Percentiles rank a stretch among this genome's conserved stretches.
Conservation (phyloP, 495 filamentous ascomycete species). For the Tirmania nivea region DNA sequence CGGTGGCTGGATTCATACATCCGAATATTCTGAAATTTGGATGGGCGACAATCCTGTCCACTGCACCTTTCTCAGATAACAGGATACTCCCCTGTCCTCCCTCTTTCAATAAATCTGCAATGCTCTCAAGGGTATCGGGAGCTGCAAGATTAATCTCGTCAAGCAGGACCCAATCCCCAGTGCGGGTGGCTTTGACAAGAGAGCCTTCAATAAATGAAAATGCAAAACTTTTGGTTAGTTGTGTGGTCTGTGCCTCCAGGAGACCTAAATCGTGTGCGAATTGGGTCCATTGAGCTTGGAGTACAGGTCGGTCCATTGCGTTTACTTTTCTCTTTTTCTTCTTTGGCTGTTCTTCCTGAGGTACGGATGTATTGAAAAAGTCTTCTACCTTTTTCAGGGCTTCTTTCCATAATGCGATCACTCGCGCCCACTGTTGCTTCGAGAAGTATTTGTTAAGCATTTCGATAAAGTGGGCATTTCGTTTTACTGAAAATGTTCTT, state of each 20-base stretch:
- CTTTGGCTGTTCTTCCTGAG: slow-evolving; percentile 17
- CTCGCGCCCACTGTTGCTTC: slow-evolving; percentile 61
- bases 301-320: slow-evolving; percentile 31
- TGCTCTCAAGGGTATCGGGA: slow-evolving; percentile 79
- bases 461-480: slow-evolving; percentile 69
- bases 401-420: slow-evolving; percentile 70
- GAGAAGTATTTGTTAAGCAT: slow-evolving; percentile 55
- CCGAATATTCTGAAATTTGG: slow-evolving; percentile 90
- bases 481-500: slow-evolving; percentile 60
- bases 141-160: slow-evolving; percentile 96
- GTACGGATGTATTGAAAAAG: slow-evolving; percentile 32
- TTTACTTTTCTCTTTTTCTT: slow-evolving; percentile 56
- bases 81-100: slow-evolving; percentile 54
- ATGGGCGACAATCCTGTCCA: slow-evolving; percentile 72
- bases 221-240: slow-evolving; percentile 61
- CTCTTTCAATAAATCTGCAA: slow-evolving; percentile 59
- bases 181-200: slow-evolving; percentile 73
- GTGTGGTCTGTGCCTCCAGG: slow-evolving; percentile 60
- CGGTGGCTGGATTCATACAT: slow-evolving; percentile 97
- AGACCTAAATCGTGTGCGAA: slow-evolving; percentile 57
- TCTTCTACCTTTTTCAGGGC: slow-evolving; percentile 64
- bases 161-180: slow-evolving; percentile 93
- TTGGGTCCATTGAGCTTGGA: slow-evolving; percentile 56
- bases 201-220: slow-evolving; percentile 93
- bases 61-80: slow-evolving; percentile 75